Percentiles rank a stretch among this genome's conserved stretches.
Conservation (phyloP, 768 basidiomycete genomes). For the Phaffia tasmanica region DNA sequence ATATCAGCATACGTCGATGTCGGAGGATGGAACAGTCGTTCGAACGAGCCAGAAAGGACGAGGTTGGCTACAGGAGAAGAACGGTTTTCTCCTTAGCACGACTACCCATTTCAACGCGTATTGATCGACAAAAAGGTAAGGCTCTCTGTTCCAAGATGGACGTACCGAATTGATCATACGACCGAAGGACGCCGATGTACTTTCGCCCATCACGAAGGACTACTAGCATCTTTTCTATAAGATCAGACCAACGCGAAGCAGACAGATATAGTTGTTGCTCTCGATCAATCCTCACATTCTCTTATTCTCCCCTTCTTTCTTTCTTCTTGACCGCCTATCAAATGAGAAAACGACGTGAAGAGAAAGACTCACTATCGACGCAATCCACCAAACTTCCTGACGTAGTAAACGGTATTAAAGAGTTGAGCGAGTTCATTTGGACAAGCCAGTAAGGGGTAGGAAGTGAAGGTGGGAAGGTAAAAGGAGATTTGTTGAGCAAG, state of each 20-base stretch:
- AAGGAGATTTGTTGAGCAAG: too few relatives aligned
- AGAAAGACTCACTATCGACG: constrained; percentile 87
- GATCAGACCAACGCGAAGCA: constrained; percentile 30
- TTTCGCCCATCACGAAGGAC: constrained; percentile 93
- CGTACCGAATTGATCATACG: constrained; percentile 98
- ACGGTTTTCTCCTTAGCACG: constrained; percentile 3
- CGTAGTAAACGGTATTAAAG: constrained; percentile 94
- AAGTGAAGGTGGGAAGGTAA: not conserved
- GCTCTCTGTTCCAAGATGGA: not conserved
- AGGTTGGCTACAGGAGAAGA: constrained; percentile 65
- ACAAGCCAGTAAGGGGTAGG: not conserved
- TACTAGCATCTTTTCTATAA: constrained; percentile 92
- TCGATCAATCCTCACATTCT: not conserved
- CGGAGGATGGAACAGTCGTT: constrained; percentile 82
- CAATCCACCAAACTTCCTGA: constrained; percentile 97
- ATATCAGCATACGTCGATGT: constrained; percentile 62
- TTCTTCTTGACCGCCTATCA: too few relatives aligned
- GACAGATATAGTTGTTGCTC: constrained; percentile 10
- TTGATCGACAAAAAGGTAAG: not conserved
- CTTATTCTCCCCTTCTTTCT: too few relatives aligned
- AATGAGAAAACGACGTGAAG: not conserved
- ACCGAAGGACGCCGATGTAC: constrained; percentile 85
- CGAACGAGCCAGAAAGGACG: constrained; percentile 87
- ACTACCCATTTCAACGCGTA: not conserved
- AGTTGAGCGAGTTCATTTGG: constrained; percentile 51